Evolutionary conservation across 371 early-diverging fungal species (phyloP).

Genomic region (Mucor saturninus): DNA sequence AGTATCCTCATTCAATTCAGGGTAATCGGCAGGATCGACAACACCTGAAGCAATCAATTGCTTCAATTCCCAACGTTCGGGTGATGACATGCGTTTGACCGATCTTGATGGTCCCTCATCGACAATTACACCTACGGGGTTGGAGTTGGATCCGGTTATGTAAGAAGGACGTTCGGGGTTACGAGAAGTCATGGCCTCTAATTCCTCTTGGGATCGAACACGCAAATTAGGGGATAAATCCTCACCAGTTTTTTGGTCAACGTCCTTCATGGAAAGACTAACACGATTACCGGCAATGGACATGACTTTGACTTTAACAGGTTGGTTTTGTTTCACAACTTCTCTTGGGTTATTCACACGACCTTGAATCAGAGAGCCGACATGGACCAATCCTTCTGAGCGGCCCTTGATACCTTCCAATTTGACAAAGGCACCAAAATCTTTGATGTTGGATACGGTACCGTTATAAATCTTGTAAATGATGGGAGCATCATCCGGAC

Average conservation of each 20-base stretch:
- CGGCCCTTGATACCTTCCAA: slow-evolving; percentile 78
- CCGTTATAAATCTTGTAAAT: slow-evolving; percentile 92
- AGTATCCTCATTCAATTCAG: slow-evolving; percentile 79
- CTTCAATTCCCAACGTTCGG: slow-evolving; percentile 96
- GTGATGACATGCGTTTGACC: slow-evolving; percentile 91
- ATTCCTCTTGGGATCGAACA: slow-evolving; percentile 55
- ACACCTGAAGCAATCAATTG: slow-evolving; percentile 96
- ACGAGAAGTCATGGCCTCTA: slow-evolving; percentile 62
- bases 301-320: slow-evolving; percentile 93
- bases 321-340: slow-evolving; percentile 76
- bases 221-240: slow-evolving; percentile 79
- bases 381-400: slow-evolving; percentile 89
- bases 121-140: slow-evolving; percentile 40
- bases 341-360: slow-evolving; percentile 84
- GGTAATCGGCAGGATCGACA: slow-evolving; percentile 84
- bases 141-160: slow-evolving; percentile 33
- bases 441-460: slow-evolving; percentile 75
- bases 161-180: slow-evolving; percentile 71
- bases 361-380: slow-evolving; percentile 69
- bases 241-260: slow-evolving; percentile 89
- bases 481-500: slow-evolving; percentile 76
- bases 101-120: slow-evolving; percentile 65
- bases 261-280: slow-evolving; percentile 92
- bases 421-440: slow-evolving; percentile 92
- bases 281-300: slow-evolving; percentile 81